Evolutionary conservation across 2,329 filamentous ascomycete genomes (phyloP).

Genomic region (Didymella arachidicola): DNA sequence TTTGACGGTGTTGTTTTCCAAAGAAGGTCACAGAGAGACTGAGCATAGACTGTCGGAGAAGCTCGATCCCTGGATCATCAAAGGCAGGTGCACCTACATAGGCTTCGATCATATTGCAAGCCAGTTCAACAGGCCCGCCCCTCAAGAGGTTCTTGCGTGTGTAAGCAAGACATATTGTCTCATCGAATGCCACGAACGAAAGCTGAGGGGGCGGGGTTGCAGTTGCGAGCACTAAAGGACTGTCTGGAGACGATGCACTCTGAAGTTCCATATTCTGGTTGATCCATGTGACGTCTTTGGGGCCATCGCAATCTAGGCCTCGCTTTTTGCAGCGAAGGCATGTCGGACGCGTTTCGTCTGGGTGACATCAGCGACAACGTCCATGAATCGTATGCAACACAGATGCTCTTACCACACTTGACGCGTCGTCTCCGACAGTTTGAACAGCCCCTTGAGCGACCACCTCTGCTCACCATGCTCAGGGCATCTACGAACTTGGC

Average conservation of each 20-base stretch:
- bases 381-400: neutral
- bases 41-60: constrained; percentile 35
- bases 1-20: constrained; percentile 36
- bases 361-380: constrained; percentile 1
- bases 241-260: neutral
- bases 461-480: constrained; percentile 41
- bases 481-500: constrained; percentile 5
- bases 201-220: constrained; percentile 18
- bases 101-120: constrained; percentile 33
- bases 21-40: constrained; percentile 39
- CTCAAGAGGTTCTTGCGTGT: constrained; percentile 37
- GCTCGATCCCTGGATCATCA: constrained; percentile 22
- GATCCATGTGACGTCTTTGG: constrained; percentile 37
- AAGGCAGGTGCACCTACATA: constrained; percentile 1
- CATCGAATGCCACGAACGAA: constrained; percentile 33
- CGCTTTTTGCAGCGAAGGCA: constrained; percentile 39
- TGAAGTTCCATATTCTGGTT: constrained; percentile 20
- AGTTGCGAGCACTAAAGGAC: neutral
- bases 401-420: constrained; percentile 37
- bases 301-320: constrained; percentile 35
- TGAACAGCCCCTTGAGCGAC: constrained; percentile 39
- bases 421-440: constrained; percentile 39
- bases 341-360: constrained; percentile 38
- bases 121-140: constrained; percentile 38
- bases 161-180: constrained; percentile 38